Percentiles rank a stretch among this genome's conserved stretches.
Evolutionary conservation across 768 basidiomycete genomes (phyloP).

Genomic region (Jaapia argillacea): DNA sequence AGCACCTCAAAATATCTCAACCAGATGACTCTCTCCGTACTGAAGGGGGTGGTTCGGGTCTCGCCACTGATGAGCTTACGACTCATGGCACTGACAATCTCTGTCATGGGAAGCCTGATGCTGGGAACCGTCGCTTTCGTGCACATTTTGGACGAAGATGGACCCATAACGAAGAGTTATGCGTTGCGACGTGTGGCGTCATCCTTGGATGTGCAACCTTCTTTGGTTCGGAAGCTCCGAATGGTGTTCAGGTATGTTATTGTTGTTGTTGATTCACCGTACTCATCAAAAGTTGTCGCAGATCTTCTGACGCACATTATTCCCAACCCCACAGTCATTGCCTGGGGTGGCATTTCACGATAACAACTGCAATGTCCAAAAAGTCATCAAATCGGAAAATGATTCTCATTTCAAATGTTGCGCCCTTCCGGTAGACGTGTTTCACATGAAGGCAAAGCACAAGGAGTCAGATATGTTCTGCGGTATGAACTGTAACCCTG

Average conservation of each 20-base stretch:
- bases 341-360: not conserved
- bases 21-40: conserved; percentile 1
- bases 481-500: conserved; percentile 11
- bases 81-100: not conserved
- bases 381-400: not conserved
- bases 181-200: conserved; percentile 23
- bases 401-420: conserved; percentile 2
- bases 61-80: conserved; percentile 6
- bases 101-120: conserved; percentile 15
- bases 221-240: conserved; percentile 21
- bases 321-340: conserved; percentile 13
- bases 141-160: conserved; percentile 19
- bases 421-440: conserved; percentile 14
- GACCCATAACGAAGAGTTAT: conserved; percentile 25
- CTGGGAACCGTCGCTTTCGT: conserved; percentile 14
- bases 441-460: conserved; percentile 15
- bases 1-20: conserved; percentile 8
- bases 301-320: conserved; percentile 16
- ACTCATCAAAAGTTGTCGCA: conserved; percentile 1
- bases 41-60: conserved; percentile 13
- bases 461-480: conserved; percentile 10
- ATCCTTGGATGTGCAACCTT: conserved; percentile 21
- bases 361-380: conserved; percentile 2
- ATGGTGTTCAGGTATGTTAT: conserved; percentile 18
- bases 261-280: not conserved